Evolutionary conservation across 2,329 filamentous ascomycete genomes (phyloP).

Genomic region (Leptographium flavum): DNA sequence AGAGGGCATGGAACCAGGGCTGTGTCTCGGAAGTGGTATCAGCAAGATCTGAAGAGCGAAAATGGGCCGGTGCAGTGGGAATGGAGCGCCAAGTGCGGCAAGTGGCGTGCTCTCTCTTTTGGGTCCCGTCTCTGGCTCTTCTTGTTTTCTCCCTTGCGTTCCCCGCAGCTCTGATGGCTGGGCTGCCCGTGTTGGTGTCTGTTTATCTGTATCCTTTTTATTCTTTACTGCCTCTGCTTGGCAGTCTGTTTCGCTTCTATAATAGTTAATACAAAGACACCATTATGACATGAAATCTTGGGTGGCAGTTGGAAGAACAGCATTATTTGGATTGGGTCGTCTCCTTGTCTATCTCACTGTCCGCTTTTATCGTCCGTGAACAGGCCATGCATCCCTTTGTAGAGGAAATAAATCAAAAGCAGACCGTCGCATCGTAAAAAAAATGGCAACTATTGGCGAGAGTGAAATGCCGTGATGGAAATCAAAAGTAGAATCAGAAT

Average conservation of each 20-base stretch:
- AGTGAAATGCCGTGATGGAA: no score
- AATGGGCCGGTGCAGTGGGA: background rate
- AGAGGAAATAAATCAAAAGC: no score
- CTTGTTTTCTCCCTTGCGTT: background rate
- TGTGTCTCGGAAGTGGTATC: background rate
- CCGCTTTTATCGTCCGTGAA: no score
- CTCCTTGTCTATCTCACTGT: no score
- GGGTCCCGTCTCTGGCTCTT: background rate
- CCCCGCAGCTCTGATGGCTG: no score
- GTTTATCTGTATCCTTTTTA: background rate
- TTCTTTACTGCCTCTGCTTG: background rate
- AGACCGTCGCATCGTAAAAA: background rate
- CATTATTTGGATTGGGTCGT: no score
- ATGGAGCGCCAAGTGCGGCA: background rate
- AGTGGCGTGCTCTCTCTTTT: background rate
- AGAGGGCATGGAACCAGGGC: background rate
- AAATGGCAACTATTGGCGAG: no score
- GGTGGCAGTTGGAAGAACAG: no score
- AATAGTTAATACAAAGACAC: background rate
- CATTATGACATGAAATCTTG: no score
- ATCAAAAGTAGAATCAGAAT: background rate
- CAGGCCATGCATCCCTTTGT: no score
- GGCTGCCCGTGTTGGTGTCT: no score
- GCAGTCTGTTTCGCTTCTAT: background rate
- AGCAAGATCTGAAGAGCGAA: background rate